Percentiles rank a stretch among this genome's conserved stretches.
Evolutionary conservation across 2,329 filamentous ascomycete species (phyloP).

Genomic region (Fusarium tjaetaba): DNA sequence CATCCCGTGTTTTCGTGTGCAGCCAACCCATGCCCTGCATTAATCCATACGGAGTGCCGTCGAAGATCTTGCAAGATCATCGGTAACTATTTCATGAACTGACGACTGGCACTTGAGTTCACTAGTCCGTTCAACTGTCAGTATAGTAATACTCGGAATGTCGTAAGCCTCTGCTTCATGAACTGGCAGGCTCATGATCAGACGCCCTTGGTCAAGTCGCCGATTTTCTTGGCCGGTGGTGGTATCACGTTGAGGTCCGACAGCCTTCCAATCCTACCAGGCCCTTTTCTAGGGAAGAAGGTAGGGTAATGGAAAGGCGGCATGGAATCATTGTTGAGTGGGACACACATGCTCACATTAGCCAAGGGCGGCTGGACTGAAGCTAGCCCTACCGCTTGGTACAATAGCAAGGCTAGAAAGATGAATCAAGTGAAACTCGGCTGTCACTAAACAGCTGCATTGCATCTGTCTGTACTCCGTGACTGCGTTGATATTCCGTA

Average conservation of each 20-base stretch:
- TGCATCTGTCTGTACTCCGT: neutral
- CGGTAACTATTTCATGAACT: slow-evolving; percentile 9
- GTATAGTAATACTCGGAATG: slow-evolving; percentile 18
- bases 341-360: slow-evolving; percentile 14
- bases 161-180: slow-evolving; percentile 33
- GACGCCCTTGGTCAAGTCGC: neutral
- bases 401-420: slow-evolving; percentile 1
- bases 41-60: slow-evolving; percentile 9
- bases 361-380: slow-evolving; percentile 10
- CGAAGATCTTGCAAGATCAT: slow-evolving; percentile 35
- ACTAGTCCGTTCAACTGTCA: neutral
- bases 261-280: slow-evolving; percentile 11
- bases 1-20: slow-evolving; percentile 4
- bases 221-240: slow-evolving; percentile 18
- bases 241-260: slow-evolving; percentile 29
- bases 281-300: slow-evolving; percentile 20
- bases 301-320: slow-evolving; percentile 20
- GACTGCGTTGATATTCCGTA: slow-evolving; percentile 11
- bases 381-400: slow-evolving; percentile 21
- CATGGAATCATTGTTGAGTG: slow-evolving; percentile 32
- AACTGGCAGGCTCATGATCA: slow-evolving; percentile 5
- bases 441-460: neutral
- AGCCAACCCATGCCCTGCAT: slow-evolving; percentile 9
- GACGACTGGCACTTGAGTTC: slow-evolving; percentile 2
- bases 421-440: slow-evolving; percentile 20